Percentiles rank a stretch among this genome's conserved stretches.
Conservation (phyloP, 1,139 yeast species). For the Sugiyamaella pinicola region DNA sequence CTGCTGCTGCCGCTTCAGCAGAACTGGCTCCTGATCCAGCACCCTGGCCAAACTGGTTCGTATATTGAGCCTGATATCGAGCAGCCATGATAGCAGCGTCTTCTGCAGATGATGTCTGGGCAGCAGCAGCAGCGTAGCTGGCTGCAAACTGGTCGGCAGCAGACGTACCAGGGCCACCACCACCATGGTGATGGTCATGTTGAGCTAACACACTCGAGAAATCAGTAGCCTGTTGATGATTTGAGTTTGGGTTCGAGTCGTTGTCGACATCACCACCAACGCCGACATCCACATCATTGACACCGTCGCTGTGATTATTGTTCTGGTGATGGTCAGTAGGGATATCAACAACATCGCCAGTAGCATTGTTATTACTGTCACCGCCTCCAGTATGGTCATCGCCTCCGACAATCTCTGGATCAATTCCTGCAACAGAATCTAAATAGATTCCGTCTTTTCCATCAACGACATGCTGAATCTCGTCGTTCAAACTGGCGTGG, state of each 20-base stretch:
- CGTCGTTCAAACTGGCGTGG: conserved; percentile 6
- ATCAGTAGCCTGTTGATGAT: conserved; percentile 2
- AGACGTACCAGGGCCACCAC: conserved; percentile 12
- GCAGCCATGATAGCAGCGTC: conserved; percentile 19
- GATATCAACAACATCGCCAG: conserved; percentile 3
- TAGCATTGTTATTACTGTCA: not conserved
- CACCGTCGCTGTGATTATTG: not conserved
- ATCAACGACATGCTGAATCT: conserved; percentile 13
- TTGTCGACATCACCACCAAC: conserved; percentile 14
- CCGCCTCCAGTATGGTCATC: conserved; percentile 11
- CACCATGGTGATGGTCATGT: conserved; percentile 11
- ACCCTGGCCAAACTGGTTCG: conserved; percentile 11
- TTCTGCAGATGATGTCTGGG: conserved; percentile 4
- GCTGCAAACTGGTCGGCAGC: conserved; percentile 19
- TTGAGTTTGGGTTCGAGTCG: not conserved
- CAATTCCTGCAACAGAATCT: conserved; percentile 37
- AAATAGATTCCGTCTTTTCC: conserved; percentile 20
- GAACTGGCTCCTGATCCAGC: conserved; percentile 7
- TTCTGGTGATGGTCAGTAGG: not conserved
- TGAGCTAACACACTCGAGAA: conserved; percentile 8
- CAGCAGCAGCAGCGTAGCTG: conserved; percentile 12
- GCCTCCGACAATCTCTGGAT: conserved; percentile 37
- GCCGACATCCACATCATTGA: conserved; percentile 10
- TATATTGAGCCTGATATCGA: conserved; percentile 15
- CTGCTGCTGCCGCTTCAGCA: conserved; percentile 14